Percentiles rank a stretch among this genome's conserved stretches.
Evolutionary conservation across 108 stramenopile genomes (phyloP).

Genomic region (Cyclotella choctawhatcheeana): DNA sequence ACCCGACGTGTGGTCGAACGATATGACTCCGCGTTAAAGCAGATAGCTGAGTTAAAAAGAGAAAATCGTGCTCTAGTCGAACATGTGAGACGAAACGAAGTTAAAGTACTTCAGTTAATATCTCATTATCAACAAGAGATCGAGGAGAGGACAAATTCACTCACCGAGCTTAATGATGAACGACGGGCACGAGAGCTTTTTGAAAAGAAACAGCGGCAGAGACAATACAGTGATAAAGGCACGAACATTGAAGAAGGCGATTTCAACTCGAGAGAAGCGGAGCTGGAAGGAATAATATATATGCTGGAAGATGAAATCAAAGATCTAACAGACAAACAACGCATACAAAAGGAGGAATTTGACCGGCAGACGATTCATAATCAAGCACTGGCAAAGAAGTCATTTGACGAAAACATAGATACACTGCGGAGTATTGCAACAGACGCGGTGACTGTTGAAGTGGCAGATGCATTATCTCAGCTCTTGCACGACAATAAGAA

Average conservation of each 20-base stretch:
- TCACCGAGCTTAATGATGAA: conserved; percentile 16
- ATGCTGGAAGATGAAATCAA: conserved; percentile 38
- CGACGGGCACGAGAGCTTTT: neutral
- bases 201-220: neutral
- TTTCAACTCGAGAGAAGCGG: conserved; percentile 23
- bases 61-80: conserved; percentile 26
- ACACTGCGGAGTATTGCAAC: conserved; percentile 12
- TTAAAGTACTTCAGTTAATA: conserved; percentile 17
- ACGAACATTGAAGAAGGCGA: conserved; percentile 24
- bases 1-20: conserved; percentile 26
- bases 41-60: conserved; percentile 13
- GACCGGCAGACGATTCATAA: conserved; percentile 26
- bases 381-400: conserved; percentile 24
- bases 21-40: conserved; percentile 22
- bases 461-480: conserved; percentile 16
- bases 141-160: conserved; percentile 11
- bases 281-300: conserved; percentile 16
- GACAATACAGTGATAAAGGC: conserved; percentile 22
- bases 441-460: conserved; percentile 25
- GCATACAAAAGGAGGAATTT: conserved; percentile 3
- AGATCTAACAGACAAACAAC: conserved; percentile 20
- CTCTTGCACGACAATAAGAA: conserved; percentile 27
- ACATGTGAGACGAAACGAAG: conserved; percentile 20
- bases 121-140: conserved; percentile 25
- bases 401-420: conserved; percentile 21